Conservation (phyloP, 305 asterid genomes). For the Rubia peregrina region DNA sequence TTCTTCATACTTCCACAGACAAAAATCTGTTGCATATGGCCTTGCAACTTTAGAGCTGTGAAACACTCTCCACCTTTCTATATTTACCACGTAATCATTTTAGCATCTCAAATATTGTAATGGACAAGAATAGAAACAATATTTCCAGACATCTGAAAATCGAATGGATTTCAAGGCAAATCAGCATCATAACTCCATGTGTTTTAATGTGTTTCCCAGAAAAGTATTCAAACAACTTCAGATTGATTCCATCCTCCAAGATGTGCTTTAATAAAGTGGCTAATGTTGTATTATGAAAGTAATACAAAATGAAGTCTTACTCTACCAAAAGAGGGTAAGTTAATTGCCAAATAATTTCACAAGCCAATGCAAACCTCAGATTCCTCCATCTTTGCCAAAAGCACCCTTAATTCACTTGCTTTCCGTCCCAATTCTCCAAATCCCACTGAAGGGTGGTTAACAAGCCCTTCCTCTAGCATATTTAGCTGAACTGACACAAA, state of each 20-base stretch:
- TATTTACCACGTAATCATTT: background rate
- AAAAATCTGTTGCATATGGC: background rate
- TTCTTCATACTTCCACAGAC: background rate
- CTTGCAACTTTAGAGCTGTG: background rate
- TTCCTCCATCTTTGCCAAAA: conserved; percentile 92
- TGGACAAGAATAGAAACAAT: background rate
- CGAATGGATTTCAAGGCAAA: background rate
- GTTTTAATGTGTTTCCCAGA: background rate
- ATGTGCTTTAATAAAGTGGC: background rate
- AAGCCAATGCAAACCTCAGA: conserved; percentile 62
- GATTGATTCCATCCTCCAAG: background rate
- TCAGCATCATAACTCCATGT: background rate
- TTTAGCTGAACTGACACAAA: conserved; percentile 96
- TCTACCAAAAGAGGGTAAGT: background rate
- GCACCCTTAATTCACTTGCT: conserved; percentile 75
- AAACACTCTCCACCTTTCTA: background rate
- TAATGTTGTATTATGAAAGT: background rate
- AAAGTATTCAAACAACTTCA: background rate
- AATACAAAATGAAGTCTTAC: background rate
- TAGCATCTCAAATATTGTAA: background rate
- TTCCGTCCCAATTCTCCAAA: conserved; percentile 96
- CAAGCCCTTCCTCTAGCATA: conserved; percentile 97
- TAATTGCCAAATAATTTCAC: background rate
- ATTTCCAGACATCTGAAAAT: background rate
- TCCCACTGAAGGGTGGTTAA: conserved; percentile 86